phyloP scores from a whole-genome alignment of 257 asterid genomes.

The Plantago ovata region DNA sequence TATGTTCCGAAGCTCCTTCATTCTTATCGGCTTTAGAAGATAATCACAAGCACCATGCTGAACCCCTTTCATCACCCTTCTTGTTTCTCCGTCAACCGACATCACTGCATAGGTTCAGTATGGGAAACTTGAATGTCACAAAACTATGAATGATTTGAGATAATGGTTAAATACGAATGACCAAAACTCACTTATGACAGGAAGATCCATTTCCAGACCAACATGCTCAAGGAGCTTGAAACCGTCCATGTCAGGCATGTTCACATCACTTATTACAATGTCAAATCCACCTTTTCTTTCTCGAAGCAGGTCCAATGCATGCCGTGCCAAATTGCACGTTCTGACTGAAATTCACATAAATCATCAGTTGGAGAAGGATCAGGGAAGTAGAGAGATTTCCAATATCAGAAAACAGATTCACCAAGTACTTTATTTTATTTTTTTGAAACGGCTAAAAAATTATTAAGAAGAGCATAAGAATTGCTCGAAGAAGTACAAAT shows the following conservation, averaged over 20 bases:
- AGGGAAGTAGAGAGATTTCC: too few relatives aligned
- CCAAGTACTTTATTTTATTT: too few relatives aligned
- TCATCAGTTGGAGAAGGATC: conserved; percentile 14
- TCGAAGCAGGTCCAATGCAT: conserved; percentile 72
- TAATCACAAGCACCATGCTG: conserved; percentile 95
- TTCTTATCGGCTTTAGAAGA: conserved; percentile 85
- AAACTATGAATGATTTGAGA: too few relatives aligned
- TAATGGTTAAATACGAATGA: not conserved
- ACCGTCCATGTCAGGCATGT: conserved; percentile 99
- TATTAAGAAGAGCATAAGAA: too few relatives aligned
- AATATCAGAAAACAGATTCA: not conserved
- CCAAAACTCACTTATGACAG: conserved; percentile 72
- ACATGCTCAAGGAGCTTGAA: conserved; percentile 92
- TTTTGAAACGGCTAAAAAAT: too few relatives aligned
- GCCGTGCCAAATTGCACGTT: conserved; percentile 71
- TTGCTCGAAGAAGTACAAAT: too few relatives aligned
- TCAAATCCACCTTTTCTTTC: conserved; percentile 80
- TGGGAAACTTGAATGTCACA: not conserved
- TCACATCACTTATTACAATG: conserved; percentile 90
- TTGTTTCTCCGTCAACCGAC: conserved; percentile 95
- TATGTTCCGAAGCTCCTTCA: conserved; percentile 87
- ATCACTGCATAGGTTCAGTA: conserved; percentile 52
- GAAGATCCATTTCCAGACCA: conserved; percentile 96
- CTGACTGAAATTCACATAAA: conserved; percentile 54
- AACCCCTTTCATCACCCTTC: conserved; percentile 92